Percentiles rank a stretch among this genome's conserved stretches.
Conservation (phyloP, 257 asterid species). For the Solanum chmielewskii region DNA sequence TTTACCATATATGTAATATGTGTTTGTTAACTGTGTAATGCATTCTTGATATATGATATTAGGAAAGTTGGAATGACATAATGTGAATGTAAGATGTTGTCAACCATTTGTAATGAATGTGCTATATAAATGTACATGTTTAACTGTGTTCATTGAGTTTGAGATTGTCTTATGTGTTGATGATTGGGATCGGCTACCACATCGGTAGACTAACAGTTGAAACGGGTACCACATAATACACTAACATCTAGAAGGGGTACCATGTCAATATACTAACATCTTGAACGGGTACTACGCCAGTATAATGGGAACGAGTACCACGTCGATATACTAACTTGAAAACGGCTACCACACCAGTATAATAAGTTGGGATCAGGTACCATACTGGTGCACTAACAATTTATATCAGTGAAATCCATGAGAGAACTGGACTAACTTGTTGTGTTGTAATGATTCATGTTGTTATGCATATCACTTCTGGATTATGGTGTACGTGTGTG, state of each 20-base stretch:
- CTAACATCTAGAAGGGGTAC: background rate
- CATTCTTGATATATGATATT: too few species aligned
- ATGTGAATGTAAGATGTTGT: background rate
- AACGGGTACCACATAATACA: background rate
- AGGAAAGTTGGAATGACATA: background rate
- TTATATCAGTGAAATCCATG: background rate
- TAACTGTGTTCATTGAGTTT: background rate
- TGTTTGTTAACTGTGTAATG: background rate
- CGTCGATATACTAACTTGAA: background rate
- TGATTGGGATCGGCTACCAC: background rate
- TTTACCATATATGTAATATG: background rate
- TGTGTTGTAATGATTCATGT: background rate
- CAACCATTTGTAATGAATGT: background rate
- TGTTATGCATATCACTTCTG: background rate
- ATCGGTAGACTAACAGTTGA: background rate
- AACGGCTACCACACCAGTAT: background rate
- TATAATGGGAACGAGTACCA: background rate
- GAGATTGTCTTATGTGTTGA: background rate
- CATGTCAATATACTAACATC: background rate
- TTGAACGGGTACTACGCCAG: background rate
- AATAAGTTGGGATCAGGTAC: background rate
- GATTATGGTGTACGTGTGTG: background rate
- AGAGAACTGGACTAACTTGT: background rate
- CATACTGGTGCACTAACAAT: background rate
- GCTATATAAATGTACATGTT: background rate